phyloP scores from a whole-genome alignment of 164 flowering plant species.

The Macadamia tetraphylla region DNA sequence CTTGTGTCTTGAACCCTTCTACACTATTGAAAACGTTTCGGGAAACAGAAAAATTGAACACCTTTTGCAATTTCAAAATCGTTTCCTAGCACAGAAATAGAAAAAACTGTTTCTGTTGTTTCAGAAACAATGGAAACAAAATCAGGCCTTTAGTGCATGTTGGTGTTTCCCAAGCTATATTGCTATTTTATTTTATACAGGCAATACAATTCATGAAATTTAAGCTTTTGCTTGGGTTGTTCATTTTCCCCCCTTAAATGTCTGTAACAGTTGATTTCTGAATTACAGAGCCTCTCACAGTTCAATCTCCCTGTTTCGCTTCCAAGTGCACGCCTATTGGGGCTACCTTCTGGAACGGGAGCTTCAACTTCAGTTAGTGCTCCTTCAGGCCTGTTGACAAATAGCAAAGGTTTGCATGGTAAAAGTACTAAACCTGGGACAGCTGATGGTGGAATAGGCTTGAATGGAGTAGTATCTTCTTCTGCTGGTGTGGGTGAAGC shows the following conservation, averaged over 20 bases:
- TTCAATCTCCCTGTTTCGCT: conserved; percentile 90
- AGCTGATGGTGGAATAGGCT: conserved; percentile 37
- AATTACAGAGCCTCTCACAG: conserved; percentile 87
- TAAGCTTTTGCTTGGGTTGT: background rate
- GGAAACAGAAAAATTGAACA: no score
- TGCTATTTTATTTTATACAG: background rate
- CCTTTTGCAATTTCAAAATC: no score
- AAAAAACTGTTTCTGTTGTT: no score
- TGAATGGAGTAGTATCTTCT: conserved; percentile 32
- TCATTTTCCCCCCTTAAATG: background rate
- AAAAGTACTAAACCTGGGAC: conserved; percentile 44
- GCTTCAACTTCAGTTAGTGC: conserved; percentile 40
- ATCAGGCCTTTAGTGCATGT: background rate
- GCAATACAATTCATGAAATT: background rate
- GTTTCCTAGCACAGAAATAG: no score
- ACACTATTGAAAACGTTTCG: no score
- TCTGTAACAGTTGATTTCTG: background rate
- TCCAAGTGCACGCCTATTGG: conserved; percentile 51
- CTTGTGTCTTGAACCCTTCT: no score
- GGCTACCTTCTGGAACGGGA: conserved; percentile 47
- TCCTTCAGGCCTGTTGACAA: conserved; percentile 36
- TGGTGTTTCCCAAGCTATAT: background rate
- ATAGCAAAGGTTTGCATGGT: conserved; percentile 31
- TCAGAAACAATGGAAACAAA: no score
- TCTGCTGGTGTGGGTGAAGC: conserved; percentile 42